A percentile compares a stretch with the other conserved stretches of the same genome.
phyloP scores from a whole-genome alignment of 495 filamentous ascomycete species.

The Physcia stellaris region DNA sequence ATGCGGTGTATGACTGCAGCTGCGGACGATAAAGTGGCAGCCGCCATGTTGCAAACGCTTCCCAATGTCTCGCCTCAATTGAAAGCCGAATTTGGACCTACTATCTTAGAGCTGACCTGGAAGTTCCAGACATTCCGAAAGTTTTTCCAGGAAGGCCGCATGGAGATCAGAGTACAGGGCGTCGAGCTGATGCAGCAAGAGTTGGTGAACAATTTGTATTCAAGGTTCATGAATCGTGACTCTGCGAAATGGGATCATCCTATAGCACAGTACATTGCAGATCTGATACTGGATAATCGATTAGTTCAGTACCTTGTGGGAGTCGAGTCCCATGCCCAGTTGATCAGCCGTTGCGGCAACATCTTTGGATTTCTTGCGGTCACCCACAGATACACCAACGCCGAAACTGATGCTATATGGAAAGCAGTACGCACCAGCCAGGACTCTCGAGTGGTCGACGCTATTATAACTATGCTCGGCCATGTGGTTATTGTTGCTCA shows the following conservation, averaged over 20 bases:
- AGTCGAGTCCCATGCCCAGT: constrained; percentile 79
- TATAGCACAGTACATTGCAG: constrained; percentile 48
- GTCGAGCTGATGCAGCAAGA: constrained; percentile 59
- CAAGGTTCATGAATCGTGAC: constrained; percentile 32
- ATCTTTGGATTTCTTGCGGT: constrained; percentile 83
- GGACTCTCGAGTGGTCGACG: constrained; percentile 71
- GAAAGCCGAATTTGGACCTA: constrained; percentile 40
- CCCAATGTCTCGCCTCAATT: constrained; percentile 50
- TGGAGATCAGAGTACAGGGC: constrained; percentile 73
- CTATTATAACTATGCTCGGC: constrained; percentile 61
- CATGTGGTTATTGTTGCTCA: constrained; percentile 43
- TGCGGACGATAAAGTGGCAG: constrained; percentile 17
- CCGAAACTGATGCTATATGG: constrained; percentile 74
- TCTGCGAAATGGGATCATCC: constrained; percentile 28
- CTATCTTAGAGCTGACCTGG: constrained; percentile 48
- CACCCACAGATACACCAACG: constrained; percentile 54
- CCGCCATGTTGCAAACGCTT: constrained; percentile 49
- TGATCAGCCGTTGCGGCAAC: constrained; percentile 69
- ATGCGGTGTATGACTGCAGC: constrained; percentile 25
- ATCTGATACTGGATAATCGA: constrained; percentile 47
- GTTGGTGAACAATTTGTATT: constrained; percentile 49
- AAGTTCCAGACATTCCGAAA: constrained; percentile 54
- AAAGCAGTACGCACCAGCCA: constrained; percentile 67
- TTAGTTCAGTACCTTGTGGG: constrained; percentile 80
- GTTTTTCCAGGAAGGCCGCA: constrained; percentile 66